Conservation (phyloP, 2,329 filamentous ascomycete genomes). For the Coniochaeta sp. region DNA sequence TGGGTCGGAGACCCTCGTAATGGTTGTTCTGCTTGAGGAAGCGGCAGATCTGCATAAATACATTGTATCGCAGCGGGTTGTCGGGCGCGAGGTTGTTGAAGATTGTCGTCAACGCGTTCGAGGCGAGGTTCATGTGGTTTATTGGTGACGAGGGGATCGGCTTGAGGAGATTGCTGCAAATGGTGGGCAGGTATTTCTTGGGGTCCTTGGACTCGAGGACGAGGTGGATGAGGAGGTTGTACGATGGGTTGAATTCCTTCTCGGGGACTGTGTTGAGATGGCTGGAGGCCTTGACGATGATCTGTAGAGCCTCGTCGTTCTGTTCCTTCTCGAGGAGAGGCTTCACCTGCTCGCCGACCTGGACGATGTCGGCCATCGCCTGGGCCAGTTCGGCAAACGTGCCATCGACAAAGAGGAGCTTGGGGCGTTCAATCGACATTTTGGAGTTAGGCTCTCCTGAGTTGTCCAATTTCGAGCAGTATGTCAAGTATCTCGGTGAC, state of each 20-base stretch:
- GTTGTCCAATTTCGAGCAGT: background rate
- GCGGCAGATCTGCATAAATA: constrained; percentile 81
- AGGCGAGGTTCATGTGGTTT: constrained; percentile 78
- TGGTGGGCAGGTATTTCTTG: constrained; percentile 76
- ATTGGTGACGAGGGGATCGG: constrained; percentile 79
- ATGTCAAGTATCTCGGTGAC: background rate
- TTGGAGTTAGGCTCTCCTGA: constrained; percentile 8
- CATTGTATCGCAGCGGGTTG: constrained; percentile 78
- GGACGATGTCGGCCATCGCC: constrained; percentile 93
- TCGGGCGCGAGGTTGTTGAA: constrained; percentile 84
- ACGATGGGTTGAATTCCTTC: constrained; percentile 93
- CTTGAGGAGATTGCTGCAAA: constrained; percentile 84
- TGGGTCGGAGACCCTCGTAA: constrained; percentile 77
- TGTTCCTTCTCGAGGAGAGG: constrained; percentile 65
- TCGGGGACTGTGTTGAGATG: constrained; percentile 81
- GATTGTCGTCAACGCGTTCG: constrained; percentile 86
- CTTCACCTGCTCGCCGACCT: constrained; percentile 70
- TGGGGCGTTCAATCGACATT: constrained; percentile 37
- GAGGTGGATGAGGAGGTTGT: constrained; percentile 94
- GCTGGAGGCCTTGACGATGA: constrained; percentile 73
- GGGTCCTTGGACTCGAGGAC: constrained; percentile 79
- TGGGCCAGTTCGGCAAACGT: constrained; percentile 85
- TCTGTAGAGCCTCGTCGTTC: constrained; percentile 84
- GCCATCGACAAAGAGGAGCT: constrained; percentile 77
- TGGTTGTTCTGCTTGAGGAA: constrained; percentile 69